These are phyloP conservation scores for Quercus parvula DNA, from an alignment of 306 rosid genomes.

Conservation along the genomic window DNA sequence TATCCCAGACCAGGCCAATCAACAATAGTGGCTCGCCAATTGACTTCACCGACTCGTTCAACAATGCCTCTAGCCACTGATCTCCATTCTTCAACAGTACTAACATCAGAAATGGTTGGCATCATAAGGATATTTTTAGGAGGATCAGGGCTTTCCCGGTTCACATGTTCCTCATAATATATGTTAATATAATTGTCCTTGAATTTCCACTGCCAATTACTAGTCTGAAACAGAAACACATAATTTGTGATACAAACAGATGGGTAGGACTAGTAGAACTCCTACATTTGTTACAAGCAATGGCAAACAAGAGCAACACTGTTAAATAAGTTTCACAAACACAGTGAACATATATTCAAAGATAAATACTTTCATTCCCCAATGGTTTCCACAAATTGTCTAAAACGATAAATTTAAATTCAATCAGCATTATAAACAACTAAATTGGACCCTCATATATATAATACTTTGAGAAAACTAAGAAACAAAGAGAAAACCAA, in stretches of 20 bases:
- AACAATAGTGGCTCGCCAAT: slow-evolving; percentile 80
- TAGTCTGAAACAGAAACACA: slow-evolving; percentile 46
- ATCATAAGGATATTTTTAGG: slow-evolving; percentile 71
- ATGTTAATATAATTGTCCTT: slow-evolving; percentile 60
- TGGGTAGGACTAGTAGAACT: not conserved
- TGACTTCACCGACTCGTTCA: slow-evolving; percentile 53
- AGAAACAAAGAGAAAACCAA: not conserved
- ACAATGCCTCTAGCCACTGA: slow-evolving; percentile 68
- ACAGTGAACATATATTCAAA: not conserved
- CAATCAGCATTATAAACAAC: not conserved
- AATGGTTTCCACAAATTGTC: not conserved
- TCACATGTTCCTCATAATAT: slow-evolving; percentile 83
- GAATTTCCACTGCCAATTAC: slow-evolving; percentile 89
- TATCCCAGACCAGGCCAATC: slow-evolving; percentile 98
- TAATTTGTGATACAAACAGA: slow-evolving; percentile 10
- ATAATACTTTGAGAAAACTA: not conserved
- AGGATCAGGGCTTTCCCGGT: slow-evolving; percentile 43
- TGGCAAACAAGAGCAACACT: not conserved
- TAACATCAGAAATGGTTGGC: slow-evolving; percentile 95
- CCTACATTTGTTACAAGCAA: slow-evolving; percentile 3
- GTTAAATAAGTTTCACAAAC: not conserved
- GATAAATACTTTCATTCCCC: not conserved
- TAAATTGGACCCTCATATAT: too few relatives aligned
- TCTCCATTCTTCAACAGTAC: slow-evolving; percentile 98
- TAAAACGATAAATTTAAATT: too few relatives aligned